A percentile compares a stretch with the other conserved stretches of the same genome.
These are phyloP conservation scores for Calocybe gangraenosa DNA, from an alignment of 768 basidiomycete genomes.

Conservation along the genomic window DNA sequence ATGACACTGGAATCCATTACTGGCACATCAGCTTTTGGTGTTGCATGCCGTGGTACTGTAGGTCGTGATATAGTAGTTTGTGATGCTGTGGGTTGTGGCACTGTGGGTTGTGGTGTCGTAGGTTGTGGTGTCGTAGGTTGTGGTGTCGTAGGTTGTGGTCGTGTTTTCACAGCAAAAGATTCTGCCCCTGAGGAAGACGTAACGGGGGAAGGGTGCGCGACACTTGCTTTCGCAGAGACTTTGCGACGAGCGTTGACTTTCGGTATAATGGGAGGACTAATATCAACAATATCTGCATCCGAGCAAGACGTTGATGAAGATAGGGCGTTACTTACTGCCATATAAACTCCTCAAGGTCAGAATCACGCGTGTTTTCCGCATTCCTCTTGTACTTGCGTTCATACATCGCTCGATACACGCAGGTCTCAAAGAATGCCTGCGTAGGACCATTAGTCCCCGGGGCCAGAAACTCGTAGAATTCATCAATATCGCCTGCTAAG, in stretches of 20 bases:
- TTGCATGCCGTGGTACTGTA: too few relatives aligned
- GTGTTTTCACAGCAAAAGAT: background rate
- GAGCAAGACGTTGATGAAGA: background rate
- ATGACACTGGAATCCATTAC: conserved; percentile 23
- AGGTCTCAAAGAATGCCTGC: conserved; percentile 84
- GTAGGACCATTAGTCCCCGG: conserved; percentile 76
- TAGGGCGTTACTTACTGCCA: conserved; percentile 60
- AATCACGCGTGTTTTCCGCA: conserved; percentile 64
- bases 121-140: too few relatives aligned
- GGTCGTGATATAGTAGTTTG: too few relatives aligned
- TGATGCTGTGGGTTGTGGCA: too few relatives aligned
- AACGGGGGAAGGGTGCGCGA: conserved; percentile 10
- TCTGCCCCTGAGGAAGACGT: conserved; percentile 5
- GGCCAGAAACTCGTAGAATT: conserved; percentile 91
- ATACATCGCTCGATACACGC: conserved; percentile 95
- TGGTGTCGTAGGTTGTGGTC: conserved; percentile 1
- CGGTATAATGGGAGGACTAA: conserved; percentile 31
- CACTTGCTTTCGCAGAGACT: conserved; percentile 21
- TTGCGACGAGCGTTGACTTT: conserved; percentile 29
- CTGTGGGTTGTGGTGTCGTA: too few relatives aligned
- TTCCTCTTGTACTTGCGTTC: conserved; percentile 82
- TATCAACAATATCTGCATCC: background rate
- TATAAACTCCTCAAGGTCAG: conserved; percentile 74
- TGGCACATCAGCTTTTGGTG: conserved; percentile 17
- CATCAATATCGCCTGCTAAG: conserved; percentile 86